phyloP scores from a whole-genome alignment of 2,329 filamentous ascomycete genomes.

The Coniochaeta sp. region DNA sequence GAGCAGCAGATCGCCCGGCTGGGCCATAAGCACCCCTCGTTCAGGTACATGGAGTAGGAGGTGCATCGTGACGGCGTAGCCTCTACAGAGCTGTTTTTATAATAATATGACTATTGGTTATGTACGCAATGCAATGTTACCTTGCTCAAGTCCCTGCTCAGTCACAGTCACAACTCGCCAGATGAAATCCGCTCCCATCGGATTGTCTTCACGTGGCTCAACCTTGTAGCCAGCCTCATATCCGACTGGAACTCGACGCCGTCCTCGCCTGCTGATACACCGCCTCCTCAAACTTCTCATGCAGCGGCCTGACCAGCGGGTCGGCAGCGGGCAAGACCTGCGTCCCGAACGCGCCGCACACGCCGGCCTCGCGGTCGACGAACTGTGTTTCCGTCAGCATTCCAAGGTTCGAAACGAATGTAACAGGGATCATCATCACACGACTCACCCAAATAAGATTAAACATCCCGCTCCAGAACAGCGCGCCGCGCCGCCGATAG shows the following conservation, averaged over 20 bases:
- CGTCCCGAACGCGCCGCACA: slow-evolving; percentile 18
- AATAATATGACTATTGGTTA: no score
- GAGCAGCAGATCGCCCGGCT: slow-evolving; percentile 1
- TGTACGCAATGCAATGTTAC: no score
- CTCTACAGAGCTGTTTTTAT: no score
- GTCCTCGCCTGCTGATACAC: slow-evolving; percentile 7
- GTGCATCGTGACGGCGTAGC: background rate
- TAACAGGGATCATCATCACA: slow-evolving; percentile 8
- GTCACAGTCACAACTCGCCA: no score
- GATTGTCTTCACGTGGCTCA: no score
- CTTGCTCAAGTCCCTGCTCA: no score
- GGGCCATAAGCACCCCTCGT: slow-evolving; percentile 5
- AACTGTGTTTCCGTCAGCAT: slow-evolving; percentile 17
- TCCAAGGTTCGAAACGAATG: slow-evolving; percentile 11
- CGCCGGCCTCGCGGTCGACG: slow-evolving; percentile 16
- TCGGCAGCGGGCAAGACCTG: slow-evolving; percentile 10
- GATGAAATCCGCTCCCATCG: no score
- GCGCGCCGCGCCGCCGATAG: background rate
- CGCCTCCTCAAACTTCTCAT: slow-evolving; percentile 12
- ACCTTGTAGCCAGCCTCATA: no score
- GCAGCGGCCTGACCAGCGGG: slow-evolving; percentile 6
- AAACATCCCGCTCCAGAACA: no score
- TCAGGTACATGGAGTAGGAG: slow-evolving; percentile 5
- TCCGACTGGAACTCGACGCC: no score
- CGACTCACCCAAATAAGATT: no score